These are phyloP conservation scores for Backusella morwellensis DNA, from an alignment of 192 early-diverging fungal genomes.

Conservation along the genomic window DNA sequence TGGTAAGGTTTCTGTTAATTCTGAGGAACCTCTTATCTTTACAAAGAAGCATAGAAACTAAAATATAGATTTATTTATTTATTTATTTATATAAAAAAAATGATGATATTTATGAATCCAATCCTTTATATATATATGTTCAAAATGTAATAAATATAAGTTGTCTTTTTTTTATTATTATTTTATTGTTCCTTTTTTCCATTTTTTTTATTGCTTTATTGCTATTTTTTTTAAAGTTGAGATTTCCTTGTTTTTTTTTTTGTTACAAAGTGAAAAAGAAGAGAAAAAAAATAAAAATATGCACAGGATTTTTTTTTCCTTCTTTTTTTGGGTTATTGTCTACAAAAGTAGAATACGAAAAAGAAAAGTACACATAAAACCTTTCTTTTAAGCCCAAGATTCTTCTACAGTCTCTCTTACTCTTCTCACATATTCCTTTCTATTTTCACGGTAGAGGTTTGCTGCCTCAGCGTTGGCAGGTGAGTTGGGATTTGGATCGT, in stretches of 20 bases:
- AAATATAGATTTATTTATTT: background rate
- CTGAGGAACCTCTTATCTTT: slow-evolving; percentile 8
- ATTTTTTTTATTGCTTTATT: background rate
- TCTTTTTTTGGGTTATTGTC: background rate
- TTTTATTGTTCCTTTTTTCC: background rate
- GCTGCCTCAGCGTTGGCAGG: slow-evolving; percentile 98
- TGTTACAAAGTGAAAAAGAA: too few species aligned
- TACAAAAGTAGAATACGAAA: background rate
- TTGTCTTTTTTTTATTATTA: background rate
- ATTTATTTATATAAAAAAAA: background rate
- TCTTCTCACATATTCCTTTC: slow-evolving; percentile 90
- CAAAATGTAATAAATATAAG: background rate
- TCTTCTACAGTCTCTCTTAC: slow-evolving; percentile 90
- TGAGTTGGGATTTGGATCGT: slow-evolving; percentile 96
- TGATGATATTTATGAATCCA: background rate
- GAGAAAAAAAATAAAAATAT: background rate
- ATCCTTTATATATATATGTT: background rate
- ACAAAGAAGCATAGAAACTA: background rate
- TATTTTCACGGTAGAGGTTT: slow-evolving; percentile 86
- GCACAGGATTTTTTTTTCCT: background rate
- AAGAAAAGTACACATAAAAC: background rate
- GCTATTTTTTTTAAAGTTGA: background rate
- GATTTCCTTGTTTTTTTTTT: background rate
- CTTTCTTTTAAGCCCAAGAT: slow-evolving; percentile 67
- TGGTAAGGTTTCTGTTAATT: slow-evolving; percentile 10